Evolutionary conservation across 2,329 filamentous ascomycete species (phyloP), one percentile per base, ranked within the genome.

Genomic region (Sclerotinia nivalis): DNA sequence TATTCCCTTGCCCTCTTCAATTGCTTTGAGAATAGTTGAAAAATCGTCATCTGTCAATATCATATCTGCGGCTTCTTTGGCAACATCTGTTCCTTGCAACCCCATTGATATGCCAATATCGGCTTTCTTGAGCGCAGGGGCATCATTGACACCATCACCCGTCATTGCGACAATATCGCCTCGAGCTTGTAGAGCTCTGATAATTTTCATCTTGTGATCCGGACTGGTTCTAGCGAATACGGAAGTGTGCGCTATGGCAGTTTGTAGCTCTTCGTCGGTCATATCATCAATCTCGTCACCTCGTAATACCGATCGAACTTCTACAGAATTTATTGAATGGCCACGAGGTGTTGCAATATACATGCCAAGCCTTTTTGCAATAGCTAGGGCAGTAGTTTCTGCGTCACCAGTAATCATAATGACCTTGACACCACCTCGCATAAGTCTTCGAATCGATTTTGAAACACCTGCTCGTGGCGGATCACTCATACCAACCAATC

Each of bases 351-450:
- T 80, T 15, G 85, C 86, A 69, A 98, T 88, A 2, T 90, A 89
- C 93, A 99, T 99, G 54, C 96, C 96, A n/a, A 99, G 85, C 77
- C 97, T 95, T 80, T 88, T 93, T 43, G 93, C 96, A 78, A 99
- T 98, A 0, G 96, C 96, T 59, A 97, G 85, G 2, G 96, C 96
- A 3, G 96, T 99, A 1, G 93, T 93, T 79, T 98, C 93, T 22
- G 96, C 93, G 80, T 99, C 96, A 70, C 96, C 96, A 13, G 96
- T 99, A 74, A 99, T 98, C 96, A 99, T 99, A 75, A 99, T 96
- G 61, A 99, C 93, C 80, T 93, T 96, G 72, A 99, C 96, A 52
- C 95, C 95, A 68, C 96, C 96, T 62, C 93, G 89, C 90, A 98
- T 95, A 69, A 99, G 83, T 72, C 91, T 90, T 74, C 93, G 87